These are phyloP conservation scores for Zygotorulaspora florentina DNA, from an alignment of 805 yeast species.

Conservation along the genomic window DNA sequence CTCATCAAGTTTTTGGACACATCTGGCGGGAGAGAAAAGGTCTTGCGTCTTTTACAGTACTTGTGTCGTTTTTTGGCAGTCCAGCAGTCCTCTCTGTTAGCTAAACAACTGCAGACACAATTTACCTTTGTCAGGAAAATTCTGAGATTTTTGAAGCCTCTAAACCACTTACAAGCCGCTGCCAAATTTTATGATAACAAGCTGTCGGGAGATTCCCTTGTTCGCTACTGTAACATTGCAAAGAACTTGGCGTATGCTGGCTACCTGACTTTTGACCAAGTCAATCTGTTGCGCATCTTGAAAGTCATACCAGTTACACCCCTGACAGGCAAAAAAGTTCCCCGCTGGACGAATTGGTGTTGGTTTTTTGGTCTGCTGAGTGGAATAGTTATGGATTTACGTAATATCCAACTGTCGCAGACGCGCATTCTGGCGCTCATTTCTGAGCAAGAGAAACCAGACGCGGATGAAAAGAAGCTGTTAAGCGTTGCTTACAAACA, in stretches of 20 bases:
- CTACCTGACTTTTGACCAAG: slow-evolving; percentile 59
- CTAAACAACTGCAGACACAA: slow-evolving; percentile 55
- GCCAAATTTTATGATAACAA: slow-evolving; percentile 64
- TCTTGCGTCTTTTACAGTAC: slow-evolving; percentile 75
- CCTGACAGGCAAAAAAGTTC: slow-evolving; percentile 45
- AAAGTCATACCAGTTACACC: slow-evolving; percentile 49
- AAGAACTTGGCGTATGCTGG: slow-evolving; percentile 60
- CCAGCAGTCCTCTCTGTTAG: slow-evolving; percentile 49
- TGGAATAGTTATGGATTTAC: slow-evolving; percentile 55
- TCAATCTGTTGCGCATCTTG: slow-evolving; percentile 49
- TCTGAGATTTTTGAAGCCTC: slow-evolving; percentile 77
- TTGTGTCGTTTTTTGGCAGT: slow-evolving; percentile 67
- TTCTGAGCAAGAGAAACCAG: slow-evolving; percentile 39
- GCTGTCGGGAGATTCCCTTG: slow-evolving; percentile 51
- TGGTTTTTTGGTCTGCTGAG: slow-evolving; percentile 73
- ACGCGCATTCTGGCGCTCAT: slow-evolving; percentile 34
- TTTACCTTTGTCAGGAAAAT: slow-evolving; percentile 75
- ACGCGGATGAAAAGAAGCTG: slow-evolving; percentile 30
- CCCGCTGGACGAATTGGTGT: slow-evolving; percentile 59
- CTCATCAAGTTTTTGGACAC: slow-evolving; percentile 61
- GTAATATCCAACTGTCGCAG: slow-evolving; percentile 47
- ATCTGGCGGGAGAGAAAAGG: slow-evolving; percentile 75
- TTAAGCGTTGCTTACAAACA: slow-evolving; percentile 41
- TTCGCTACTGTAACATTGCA: slow-evolving; percentile 31
- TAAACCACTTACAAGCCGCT: slow-evolving; percentile 67